A percentile compares a stretch with the other conserved stretches of the same genome.
These are phyloP conservation scores for Tremella fuciformis DNA, from an alignment of 768 basidiomycete genomes.

Conservation along the genomic window DNA sequence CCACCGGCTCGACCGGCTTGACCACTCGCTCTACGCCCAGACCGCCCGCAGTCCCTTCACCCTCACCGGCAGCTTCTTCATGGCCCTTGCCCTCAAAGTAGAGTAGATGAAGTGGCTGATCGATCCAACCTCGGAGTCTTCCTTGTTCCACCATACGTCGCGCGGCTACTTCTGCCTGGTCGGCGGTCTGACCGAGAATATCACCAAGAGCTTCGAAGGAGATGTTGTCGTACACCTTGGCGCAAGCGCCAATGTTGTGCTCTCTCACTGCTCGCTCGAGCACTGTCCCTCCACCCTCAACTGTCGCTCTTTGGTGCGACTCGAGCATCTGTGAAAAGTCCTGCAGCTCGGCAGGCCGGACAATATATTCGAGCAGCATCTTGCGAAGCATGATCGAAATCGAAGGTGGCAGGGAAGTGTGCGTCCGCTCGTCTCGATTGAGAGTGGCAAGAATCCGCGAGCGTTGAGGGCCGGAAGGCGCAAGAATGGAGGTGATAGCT, in stretches of 20 bases:
- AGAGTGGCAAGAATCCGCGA: conserved; percentile 88
- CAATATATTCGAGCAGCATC: conserved; percentile 97
- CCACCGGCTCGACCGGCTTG: conserved; percentile 70
- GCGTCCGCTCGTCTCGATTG: conserved; percentile 86
- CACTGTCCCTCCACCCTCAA: conserved; percentile 86
- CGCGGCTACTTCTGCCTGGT: neutral
- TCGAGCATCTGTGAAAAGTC: conserved; percentile 83
- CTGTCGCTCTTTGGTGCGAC: conserved; percentile 89
- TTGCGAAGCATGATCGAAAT: conserved; percentile 70
- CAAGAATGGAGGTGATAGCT: conserved; percentile 92
- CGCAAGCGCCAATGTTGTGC: conserved; percentile 94
- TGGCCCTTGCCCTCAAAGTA: conserved; percentile 76
- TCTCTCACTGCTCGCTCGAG: conserved; percentile 98
- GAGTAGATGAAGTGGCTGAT: conserved; percentile 91
- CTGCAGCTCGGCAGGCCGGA: conserved; percentile 82
- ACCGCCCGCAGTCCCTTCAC: conserved; percentile 91
- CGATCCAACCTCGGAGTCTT: conserved; percentile 80
- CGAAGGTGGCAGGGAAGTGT: conserved; percentile 32
- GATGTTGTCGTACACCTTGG: conserved; percentile 93
- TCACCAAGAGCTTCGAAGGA: conserved; percentile 90
- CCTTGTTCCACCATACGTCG: conserved; percentile 92
- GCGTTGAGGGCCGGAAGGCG: conserved; percentile 93
- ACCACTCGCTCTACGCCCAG: conserved; percentile 82
- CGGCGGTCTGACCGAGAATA: conserved; percentile 73
- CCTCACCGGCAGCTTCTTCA: conserved; percentile 73